phyloP scores from a whole-genome alignment of 306 rosid genomes.

The Myrica gale region DNA sequence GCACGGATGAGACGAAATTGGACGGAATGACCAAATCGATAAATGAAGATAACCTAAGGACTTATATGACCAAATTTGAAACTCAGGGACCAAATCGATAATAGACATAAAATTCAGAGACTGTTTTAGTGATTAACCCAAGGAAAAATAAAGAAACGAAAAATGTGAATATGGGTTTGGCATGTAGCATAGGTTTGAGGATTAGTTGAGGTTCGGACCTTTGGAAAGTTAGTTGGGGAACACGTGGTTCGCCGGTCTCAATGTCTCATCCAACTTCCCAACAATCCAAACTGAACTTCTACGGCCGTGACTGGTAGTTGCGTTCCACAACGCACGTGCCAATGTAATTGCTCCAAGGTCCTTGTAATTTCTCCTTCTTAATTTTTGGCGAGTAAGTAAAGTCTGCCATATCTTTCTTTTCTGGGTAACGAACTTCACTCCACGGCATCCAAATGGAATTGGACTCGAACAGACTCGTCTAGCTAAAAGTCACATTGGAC shows the following conservation, averaged over 20 bases:
- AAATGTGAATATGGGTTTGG: neutral
- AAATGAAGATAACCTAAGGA: too few species aligned
- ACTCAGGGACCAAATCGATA: too few species aligned
- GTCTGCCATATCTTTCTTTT: too few species aligned
- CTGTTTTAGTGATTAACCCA: too few species aligned
- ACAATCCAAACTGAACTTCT: constrained; percentile 19
- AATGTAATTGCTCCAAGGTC: neutral
- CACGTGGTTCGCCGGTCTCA: constrained; percentile 6
- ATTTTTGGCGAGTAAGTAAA: neutral
- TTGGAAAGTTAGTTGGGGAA: constrained; percentile 39
- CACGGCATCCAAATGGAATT: too few species aligned
- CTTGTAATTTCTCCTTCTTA: neutral
- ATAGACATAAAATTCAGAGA: too few species aligned
- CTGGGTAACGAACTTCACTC: too few species aligned
- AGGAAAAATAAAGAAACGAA: neutral
- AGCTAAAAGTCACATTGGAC: too few species aligned
- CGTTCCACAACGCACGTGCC: constrained; percentile 14
- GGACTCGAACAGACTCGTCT: too few species aligned
- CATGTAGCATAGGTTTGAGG: neutral
- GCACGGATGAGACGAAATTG: too few species aligned
- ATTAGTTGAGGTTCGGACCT: constrained; percentile 8
- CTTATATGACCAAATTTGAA: too few species aligned
- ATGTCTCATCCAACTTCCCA: neutral
- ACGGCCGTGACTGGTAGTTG: constrained; percentile 31
- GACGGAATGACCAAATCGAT: too few species aligned